Base-by-base conservation (phyloP, 768 basidiomycete genomes). In the Pholiota microspora region DNA sequence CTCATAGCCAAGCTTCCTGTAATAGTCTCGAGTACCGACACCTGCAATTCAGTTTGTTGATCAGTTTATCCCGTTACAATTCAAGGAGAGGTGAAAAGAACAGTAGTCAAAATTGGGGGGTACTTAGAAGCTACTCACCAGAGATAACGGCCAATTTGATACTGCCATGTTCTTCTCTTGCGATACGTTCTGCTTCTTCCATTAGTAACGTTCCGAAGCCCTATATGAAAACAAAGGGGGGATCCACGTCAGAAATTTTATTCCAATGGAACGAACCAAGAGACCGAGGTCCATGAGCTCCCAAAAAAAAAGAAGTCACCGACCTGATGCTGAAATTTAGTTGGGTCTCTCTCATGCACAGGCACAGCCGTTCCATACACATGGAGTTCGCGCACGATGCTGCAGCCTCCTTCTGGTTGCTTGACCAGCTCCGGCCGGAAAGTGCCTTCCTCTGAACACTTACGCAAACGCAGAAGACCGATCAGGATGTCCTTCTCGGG, bases 141-240 rank as follows among this genome's bases (percentile, higher is more conserved):
- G 94, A 95, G 60, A 99, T 99, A 55, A 99, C 96, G n/a, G 90
- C 97, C 29, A 99, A 73, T 72, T 98, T 95, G 58, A 89, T 77
- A 69, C 94, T 98, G 16, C 92, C 96, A 64, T 99, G 97, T 67
- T 99, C 97, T 64, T 98, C 96, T 60, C 88, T 77, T 23, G 97
- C 94, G 76, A 99, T 98, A 63, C 96, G 82, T 70, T 98, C 97
- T 7, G 97, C 97, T 73, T 99, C 97, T 67, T 99, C 97, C 97
- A 99, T 99, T 58, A 99, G 73, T 58, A 98, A 69, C 27, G 94
- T 97, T 10, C 97, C 97, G 69, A 98, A 98, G 7, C 97, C 97
- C 83, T 95, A 67, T 36, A 60, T 57, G 60, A 49, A 54, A 59
- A 31, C 53, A 24, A 51, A 38, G 15, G 25, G 12, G 36, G 8